These are phyloP conservation scores for Phoma herbarum DNA, from an alignment of 2,329 filamentous ascomycete genomes.

Conservation along the genomic window DNA sequence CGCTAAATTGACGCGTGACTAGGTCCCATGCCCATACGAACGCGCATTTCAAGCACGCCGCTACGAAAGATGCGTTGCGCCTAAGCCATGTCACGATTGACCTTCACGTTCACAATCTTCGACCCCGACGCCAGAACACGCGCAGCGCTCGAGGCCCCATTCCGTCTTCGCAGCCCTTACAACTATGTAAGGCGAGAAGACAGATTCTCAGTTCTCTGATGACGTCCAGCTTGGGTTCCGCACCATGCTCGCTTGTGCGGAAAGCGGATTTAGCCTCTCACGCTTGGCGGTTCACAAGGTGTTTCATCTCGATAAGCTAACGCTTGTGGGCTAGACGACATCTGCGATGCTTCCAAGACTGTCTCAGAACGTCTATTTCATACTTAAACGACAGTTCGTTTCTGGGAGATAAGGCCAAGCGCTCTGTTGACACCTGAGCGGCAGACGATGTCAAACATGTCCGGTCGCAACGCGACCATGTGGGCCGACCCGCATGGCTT, in stretches of 20 bases:
- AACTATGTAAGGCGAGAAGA: too few relatives aligned
- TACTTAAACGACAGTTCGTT: constrained; percentile 16
- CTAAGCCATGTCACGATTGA: background rate
- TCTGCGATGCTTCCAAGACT: constrained; percentile 23
- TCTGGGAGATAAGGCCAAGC: constrained; percentile 15
- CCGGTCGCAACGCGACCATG: constrained; percentile 26
- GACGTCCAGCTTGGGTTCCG: constrained; percentile 39
- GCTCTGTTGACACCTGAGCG: constrained; percentile 23
- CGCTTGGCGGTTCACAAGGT: constrained; percentile 43
- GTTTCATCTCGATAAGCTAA: constrained; percentile 41
- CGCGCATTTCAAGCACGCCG: background rate
- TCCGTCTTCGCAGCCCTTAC: background rate
- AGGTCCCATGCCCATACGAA: background rate
- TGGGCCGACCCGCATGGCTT: constrained; percentile 21
- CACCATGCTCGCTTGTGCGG: constrained; percentile 32
- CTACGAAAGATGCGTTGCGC: background rate
- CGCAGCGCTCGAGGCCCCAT: background rate
- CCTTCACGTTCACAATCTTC: background rate
- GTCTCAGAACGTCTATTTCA: constrained; percentile 28
- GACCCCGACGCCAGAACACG: background rate
- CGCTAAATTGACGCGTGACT: background rate
- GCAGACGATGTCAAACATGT: constrained; percentile 32
- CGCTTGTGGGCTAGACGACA: constrained; percentile 29
- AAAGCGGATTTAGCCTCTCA: constrained; percentile 36
- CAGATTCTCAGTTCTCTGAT: background rate